Conservation (phyloP, 2,329 filamentous ascomycete genomes). For the Colletotrichum truncatum region DNA sequence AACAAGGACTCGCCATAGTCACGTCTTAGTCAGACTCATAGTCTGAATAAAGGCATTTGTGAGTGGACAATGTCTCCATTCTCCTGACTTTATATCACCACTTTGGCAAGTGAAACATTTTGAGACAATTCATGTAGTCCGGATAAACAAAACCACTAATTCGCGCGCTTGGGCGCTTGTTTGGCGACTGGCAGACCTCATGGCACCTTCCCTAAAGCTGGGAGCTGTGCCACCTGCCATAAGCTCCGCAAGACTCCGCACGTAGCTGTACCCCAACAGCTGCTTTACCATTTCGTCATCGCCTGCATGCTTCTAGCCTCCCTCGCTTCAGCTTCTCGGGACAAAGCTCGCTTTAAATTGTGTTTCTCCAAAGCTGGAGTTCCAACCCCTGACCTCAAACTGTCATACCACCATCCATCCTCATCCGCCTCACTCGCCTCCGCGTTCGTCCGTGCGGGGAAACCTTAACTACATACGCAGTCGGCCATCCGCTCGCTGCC, state of each 20-base stretch:
- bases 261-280: background rate
- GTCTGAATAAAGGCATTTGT: too few relatives aligned
- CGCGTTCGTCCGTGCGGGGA: slow-evolving; percentile 16
- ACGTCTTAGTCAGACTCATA: too few relatives aligned
- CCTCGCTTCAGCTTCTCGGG: background rate
- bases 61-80: too few relatives aligned
- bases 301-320: background rate
- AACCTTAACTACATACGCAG: slow-evolving; percentile 19
- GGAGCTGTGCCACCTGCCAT: slow-evolving; percentile 1
- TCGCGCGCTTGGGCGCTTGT: background rate
- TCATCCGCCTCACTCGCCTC: background rate
- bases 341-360: slow-evolving; percentile 1
- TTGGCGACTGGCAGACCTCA: slow-evolving; percentile 10
- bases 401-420: background rate
- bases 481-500: background rate
- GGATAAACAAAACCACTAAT: background rate
- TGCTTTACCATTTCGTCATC: slow-evolving; percentile 15
- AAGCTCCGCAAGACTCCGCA: slow-evolving; percentile 28
- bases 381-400: background rate
- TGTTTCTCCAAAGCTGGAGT: background rate
- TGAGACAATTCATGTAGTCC: background rate
- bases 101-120: background rate
- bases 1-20: too few relatives aligned
- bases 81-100: too few relatives aligned
- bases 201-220: background rate